These are phyloP conservation scores for Pilaira anomala DNA, from an alignment of 192 early-diverging fungal genomes.

Conservation along the genomic window DNA sequence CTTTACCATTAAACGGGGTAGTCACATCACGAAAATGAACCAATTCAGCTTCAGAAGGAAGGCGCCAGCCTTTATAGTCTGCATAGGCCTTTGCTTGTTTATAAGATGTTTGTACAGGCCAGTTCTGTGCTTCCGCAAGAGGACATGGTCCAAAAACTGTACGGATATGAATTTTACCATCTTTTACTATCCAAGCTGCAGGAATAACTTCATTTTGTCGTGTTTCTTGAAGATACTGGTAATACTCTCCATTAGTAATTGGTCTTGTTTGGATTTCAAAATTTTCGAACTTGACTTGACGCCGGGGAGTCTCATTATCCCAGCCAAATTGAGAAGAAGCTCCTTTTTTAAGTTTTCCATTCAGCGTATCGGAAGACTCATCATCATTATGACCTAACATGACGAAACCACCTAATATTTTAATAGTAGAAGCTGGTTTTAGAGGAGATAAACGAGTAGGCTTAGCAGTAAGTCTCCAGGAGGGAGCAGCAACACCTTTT, in stretches of 20 bases:
- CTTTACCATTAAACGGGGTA: constrained; percentile 26
- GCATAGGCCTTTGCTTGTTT: constrained; percentile 73
- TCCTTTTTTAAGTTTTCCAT: constrained; percentile 7
- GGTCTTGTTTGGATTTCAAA: constrained; percentile 75
- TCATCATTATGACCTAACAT: constrained; percentile 63
- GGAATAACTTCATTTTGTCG: constrained; percentile 33
- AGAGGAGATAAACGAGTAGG: background rate
- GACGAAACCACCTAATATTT: constrained; percentile 14
- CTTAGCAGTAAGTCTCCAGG: constrained; percentile 5
- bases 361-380: constrained; percentile 28
- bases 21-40: constrained; percentile 32
- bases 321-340: constrained; percentile 65
- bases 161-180: constrained; percentile 43
- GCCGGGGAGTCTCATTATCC: constrained; percentile 81
- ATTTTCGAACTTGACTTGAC: constrained; percentile 28
- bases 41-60: constrained; percentile 81
- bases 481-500: constrained; percentile 36
- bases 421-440: background rate
- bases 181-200: constrained; percentile 47
- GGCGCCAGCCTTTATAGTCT: constrained; percentile 45
- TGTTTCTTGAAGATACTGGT: constrained; percentile 45
- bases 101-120: constrained; percentile 72
- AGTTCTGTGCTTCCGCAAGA: constrained; percentile 47
- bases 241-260: constrained; percentile 79
- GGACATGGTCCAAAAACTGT: constrained; percentile 68